A percentile compares a stretch with the other conserved stretches of the same genome.
Evolutionary conservation across 768 basidiomycete species (phyloP).

Genomic region (Boletales sp.): DNA sequence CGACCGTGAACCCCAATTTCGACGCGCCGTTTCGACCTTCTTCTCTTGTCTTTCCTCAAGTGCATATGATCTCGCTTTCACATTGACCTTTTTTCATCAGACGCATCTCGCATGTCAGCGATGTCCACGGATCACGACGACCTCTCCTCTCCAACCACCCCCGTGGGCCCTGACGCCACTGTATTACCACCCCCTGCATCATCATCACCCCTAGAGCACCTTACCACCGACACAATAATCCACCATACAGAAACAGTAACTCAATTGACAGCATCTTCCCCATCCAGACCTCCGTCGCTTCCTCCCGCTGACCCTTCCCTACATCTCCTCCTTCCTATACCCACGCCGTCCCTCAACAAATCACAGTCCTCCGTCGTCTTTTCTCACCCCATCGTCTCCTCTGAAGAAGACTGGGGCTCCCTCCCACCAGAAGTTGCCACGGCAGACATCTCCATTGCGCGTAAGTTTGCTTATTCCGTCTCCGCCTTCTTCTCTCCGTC

Average conservation of each 20-base stretch:
- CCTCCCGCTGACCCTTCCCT: constrained; percentile 13
- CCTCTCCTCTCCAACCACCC: constrained; percentile 12
- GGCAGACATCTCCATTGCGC: constrained; percentile 57
- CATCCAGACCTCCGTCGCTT: constrained; percentile 21
- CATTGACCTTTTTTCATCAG: constrained; percentile 7
- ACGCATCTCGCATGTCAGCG: constrained; percentile 17
- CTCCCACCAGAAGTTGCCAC: constrained; percentile 48
- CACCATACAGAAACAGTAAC: constrained; percentile 14
- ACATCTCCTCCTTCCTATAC: constrained; percentile 43
- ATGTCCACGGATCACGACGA: constrained; percentile 26
- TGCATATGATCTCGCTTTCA: constrained; percentile 19
- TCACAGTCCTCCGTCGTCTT: constrained; percentile 44
- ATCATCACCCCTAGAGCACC: constrained; percentile 19
- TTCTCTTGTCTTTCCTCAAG: constrained; percentile 1
- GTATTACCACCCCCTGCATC: constrained; percentile 22
- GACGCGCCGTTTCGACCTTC: constrained; percentile 5
- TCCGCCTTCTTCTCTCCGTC: background rate
- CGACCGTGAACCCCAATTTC: constrained; percentile 5
- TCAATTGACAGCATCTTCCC: constrained; percentile 7
- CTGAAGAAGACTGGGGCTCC: constrained; percentile 36
- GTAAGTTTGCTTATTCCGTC: constrained; percentile 36
- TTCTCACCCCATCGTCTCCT: constrained; percentile 37
- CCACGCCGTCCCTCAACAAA: constrained; percentile 34
- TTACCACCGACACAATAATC: constrained; percentile 18
- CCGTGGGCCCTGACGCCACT: constrained; percentile 17